A percentile compares a stretch with the other conserved stretches of the same genome.
These are phyloP conservation scores for Neotropicomus parvogracilis DNA, from an alignment of 1,284 basidiomycete species.

Conservation along the genomic window DNA sequence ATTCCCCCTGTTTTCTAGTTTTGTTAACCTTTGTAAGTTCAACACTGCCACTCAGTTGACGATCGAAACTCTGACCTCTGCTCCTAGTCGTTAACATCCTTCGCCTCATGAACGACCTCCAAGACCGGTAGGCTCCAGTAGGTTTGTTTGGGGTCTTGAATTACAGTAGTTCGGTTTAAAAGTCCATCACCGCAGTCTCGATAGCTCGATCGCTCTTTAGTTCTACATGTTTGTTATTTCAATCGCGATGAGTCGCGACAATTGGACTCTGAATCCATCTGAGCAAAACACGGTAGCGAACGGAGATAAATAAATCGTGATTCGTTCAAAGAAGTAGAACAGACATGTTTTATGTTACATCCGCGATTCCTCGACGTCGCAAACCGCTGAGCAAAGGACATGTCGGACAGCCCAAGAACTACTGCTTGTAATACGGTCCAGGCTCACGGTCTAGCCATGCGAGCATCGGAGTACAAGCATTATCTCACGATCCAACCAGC, in stretches of 20 bases:
- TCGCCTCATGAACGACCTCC: conserved; percentile 60
- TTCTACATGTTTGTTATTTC: conserved; percentile 26
- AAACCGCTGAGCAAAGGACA: background rate
- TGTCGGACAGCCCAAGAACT: background rate
- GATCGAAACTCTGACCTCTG: conserved; percentile 6
- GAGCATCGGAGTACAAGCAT: background rate
- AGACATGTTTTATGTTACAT: background rate
- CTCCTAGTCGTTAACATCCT: conserved; percentile 69
- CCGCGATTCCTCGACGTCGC: too few species aligned
- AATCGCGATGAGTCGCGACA: conserved; percentile 1
- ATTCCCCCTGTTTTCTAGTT: conserved; percentile 37
- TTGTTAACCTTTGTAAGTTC: conserved; percentile 73
- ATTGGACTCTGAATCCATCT: conserved; percentile 8
- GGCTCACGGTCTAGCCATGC: background rate
- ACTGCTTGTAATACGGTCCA: background rate
- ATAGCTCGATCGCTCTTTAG: conserved; percentile 6
- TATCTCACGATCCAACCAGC: conserved; percentile 4
- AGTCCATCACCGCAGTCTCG: background rate
- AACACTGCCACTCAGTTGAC: background rate
- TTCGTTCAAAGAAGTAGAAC: background rate
- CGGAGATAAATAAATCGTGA: too few species aligned
- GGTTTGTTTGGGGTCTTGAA: background rate
- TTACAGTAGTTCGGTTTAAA: background rate
- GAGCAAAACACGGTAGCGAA: background rate
- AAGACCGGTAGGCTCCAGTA: conserved; percentile 36